These are phyloP conservation scores for Cymbopogon flexuosus DNA, from an alignment of 202 grass and related monocot species.

Conservation along the genomic window DNA sequence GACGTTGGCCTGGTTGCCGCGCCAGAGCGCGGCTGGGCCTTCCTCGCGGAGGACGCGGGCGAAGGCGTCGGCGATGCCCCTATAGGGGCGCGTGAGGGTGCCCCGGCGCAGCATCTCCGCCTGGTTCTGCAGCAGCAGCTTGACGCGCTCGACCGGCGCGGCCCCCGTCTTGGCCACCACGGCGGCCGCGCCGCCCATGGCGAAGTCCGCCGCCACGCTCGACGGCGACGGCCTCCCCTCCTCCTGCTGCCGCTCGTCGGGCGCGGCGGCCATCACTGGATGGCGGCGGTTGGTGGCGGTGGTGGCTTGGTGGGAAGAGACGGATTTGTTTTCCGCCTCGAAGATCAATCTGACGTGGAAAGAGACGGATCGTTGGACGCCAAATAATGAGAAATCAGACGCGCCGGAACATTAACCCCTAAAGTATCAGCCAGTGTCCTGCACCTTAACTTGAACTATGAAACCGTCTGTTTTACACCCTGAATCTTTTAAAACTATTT, in stretches of 20 bases:
- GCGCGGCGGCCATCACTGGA: not conserved
- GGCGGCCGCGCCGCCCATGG: constrained; percentile 67
- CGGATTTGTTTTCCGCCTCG: not conserved
- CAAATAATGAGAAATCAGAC: too few species aligned
- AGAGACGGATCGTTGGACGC: not conserved
- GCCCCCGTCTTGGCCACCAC: constrained; percentile 75
- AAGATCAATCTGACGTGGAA: not conserved
- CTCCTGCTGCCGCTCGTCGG: not conserved
- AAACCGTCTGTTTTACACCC: too few species aligned
- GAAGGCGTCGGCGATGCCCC: constrained; percentile 61
- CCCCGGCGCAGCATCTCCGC: constrained; percentile 74
- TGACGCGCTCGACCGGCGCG: constrained; percentile 82
- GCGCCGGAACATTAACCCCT: too few species aligned
- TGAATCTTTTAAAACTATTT: too few species aligned
- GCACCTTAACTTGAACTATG: too few species aligned
- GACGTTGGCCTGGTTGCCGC: constrained; percentile 92
- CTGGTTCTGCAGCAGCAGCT: constrained; percentile 94
- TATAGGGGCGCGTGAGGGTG: constrained; percentile 61
- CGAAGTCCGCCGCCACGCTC: constrained; percentile 61
- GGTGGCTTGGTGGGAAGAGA: not conserved
- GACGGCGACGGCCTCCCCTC: constrained; percentile 4
- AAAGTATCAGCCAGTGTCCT: too few species aligned
- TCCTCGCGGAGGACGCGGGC: constrained; percentile 64
- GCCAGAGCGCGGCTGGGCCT: constrained; percentile 66
- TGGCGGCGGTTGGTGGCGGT: not conserved